A percentile compares a stretch with the other conserved stretches of the same genome.
These are phyloP conservation scores for Ophiostoma triangulosporum DNA, from an alignment of 2,329 filamentous ascomycete genomes.

Conservation along the genomic window DNA sequence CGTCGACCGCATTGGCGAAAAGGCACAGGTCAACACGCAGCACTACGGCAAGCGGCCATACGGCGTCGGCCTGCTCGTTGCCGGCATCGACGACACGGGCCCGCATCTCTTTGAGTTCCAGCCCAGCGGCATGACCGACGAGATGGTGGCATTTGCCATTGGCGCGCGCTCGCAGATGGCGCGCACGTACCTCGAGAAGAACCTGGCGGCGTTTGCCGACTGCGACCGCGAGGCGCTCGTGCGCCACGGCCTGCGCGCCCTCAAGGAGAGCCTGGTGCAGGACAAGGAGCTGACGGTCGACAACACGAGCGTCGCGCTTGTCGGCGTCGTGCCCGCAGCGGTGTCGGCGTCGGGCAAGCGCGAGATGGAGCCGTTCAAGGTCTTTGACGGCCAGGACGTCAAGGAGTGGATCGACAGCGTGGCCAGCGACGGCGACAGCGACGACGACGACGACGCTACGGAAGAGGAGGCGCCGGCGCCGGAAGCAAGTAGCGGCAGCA, in stretches of 20 bases:
- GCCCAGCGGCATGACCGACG: slow-evolving; percentile 86
- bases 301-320: slow-evolving; percentile 85
- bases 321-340: slow-evolving; percentile 51
- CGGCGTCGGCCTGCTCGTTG: slow-evolving; percentile 83
- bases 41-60: slow-evolving; percentile 94
- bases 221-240: slow-evolving; percentile 75
- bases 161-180: slow-evolving; percentile 96
- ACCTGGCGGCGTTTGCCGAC: slow-evolving; percentile 69
- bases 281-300: slow-evolving; percentile 96
- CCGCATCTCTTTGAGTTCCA: slow-evolving; percentile 98
- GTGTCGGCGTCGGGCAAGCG: slow-evolving; percentile 36
- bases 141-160: slow-evolving; percentile 94
- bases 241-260: slow-evolving; percentile 73
- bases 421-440: slow-evolving; percentile 36
- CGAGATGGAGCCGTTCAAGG: slow-evolving; percentile 66
- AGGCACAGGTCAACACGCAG: slow-evolving; percentile 95
- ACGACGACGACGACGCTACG: slow-evolving; percentile 25
- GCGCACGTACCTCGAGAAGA: slow-evolving; percentile 86
- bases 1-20: slow-evolving; percentile 84
- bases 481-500: slow-evolving; percentile 21
- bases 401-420: slow-evolving; percentile 72
- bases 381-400: slow-evolving; percentile 82
- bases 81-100: slow-evolving; percentile 84
- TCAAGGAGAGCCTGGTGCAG: slow-evolving; percentile 92
- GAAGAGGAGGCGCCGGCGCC: slow-evolving; percentile 22